phyloP scores from a whole-genome alignment of 1,284 basidiomycete genomes.

The Violaceomyces palustris region DNA sequence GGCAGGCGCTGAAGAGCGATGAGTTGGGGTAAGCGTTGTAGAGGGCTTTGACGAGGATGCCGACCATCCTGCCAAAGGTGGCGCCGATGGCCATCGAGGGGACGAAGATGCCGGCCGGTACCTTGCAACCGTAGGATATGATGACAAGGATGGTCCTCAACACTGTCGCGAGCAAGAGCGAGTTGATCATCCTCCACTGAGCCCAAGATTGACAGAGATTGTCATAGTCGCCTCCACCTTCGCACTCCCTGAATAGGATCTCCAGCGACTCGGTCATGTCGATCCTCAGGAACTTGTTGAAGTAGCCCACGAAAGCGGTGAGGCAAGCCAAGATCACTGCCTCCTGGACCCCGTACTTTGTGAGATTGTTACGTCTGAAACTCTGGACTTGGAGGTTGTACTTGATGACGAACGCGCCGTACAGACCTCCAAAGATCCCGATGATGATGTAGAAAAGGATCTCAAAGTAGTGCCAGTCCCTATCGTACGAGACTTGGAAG shows the following conservation, averaged over 20 bases:
- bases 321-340: conserved; percentile 78
- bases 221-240: conserved; percentile 84
- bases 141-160: conserved; percentile 81
- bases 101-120: conserved; percentile 96
- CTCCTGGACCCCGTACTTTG: conserved; percentile 77
- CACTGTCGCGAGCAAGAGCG: conserved; percentile 82
- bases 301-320: conserved; percentile 87
- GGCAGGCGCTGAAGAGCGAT: conserved; percentile 79
- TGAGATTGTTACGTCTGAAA: conserved; percentile 84
- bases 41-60: conserved; percentile 79
- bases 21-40: conserved; percentile 76
- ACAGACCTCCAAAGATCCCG: conserved; percentile 92
- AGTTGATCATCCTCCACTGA: conserved; percentile 93
- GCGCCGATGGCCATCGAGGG: conserved; percentile 96
- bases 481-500: conserved; percentile 94
- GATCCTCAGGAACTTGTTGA: conserved; percentile 88
- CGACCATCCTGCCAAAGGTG: conserved; percentile 82
- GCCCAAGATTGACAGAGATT: conserved; percentile 91
- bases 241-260: conserved; percentile 94
- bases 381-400: conserved; percentile 92
- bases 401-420: conserved; percentile 93
- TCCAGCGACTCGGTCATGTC: conserved; percentile 98
- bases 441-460: conserved; percentile 90
- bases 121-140: conserved; percentile 90
- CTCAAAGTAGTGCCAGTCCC: conserved; percentile 99